Base-by-base conservation (phyloP, 169 alveolate genomes). In the Plasmodium sp. region DNA sequence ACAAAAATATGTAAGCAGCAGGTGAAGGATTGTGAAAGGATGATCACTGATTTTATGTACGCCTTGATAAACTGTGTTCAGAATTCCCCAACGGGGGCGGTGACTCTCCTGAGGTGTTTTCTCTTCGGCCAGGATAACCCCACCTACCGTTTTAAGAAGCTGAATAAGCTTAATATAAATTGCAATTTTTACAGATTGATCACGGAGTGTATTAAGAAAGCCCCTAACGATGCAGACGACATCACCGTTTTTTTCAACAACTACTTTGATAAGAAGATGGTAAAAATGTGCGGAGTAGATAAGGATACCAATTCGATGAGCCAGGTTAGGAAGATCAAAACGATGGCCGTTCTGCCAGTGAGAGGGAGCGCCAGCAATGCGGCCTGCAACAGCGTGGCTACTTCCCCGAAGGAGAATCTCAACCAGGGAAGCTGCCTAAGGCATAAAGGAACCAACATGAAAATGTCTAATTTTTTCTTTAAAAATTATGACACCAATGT, bases 81-180 rank as follows among this genome's bases (percentile, higher is more conserved):
- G 48, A 92, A 92, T 39, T 92, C 95, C 1, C 71, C 95, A 22
- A 92, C 92, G 0, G 95, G 84, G 9, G 95, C 95, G 27, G 92
- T 92, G 39, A 92, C 75, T 45, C 81, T 92, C 10, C 77, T 92
- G 22, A 81, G 43, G 79, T 92, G 95, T 39, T 92, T 92, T 48
- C 43, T 92, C 71, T 83, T 92, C n/a, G 92, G 95, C 22, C 95
- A 81, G 62, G 95, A 92, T 51, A 92, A 92, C 72, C 95, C 92
- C 33, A 82, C 92, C 18, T 92, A 81, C 77, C 92, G 92, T 56
- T 92, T 92, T 92, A 82, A 83, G 77, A 92, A 92, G 36, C 58
- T 92, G 62, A 33, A 39, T 43, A 81, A 71, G 77, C 67, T 81
- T 9, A 81, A 74, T 4, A 82, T 92, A 54, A 92, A 92, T 92